Evolutionary conservation across 345 rosid genomes (phyloP).

Genomic region (Pugionium dolabratum): DNA sequence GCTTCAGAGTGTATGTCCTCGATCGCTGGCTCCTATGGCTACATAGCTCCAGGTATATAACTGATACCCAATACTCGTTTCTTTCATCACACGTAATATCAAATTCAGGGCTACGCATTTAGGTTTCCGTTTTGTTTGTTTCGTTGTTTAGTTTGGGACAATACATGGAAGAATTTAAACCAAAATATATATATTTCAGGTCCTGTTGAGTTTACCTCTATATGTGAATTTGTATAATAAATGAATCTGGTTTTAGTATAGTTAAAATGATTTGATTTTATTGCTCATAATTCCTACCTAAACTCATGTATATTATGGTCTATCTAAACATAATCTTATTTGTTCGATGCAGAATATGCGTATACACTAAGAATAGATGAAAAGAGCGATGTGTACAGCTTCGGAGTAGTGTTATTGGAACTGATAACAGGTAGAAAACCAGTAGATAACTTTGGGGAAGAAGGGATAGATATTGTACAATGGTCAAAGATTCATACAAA

Average conservation of each 20-base stretch:
- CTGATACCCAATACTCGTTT: not conserved
- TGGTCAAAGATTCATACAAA: slow-evolving; percentile 70
- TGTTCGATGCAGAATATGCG: slow-evolving; percentile 66
- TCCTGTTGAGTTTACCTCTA: too few relatives aligned
- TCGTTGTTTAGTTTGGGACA: too few relatives aligned
- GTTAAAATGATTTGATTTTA: too few relatives aligned
- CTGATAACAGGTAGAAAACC: slow-evolving; percentile 79
- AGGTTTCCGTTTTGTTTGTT: too few relatives aligned
- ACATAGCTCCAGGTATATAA: slow-evolving; percentile 89
- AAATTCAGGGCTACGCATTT: too few relatives aligned
- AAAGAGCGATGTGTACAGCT: slow-evolving; percentile 94
- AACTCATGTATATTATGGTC: too few relatives aligned
- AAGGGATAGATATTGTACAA: slow-evolving; percentile 84
- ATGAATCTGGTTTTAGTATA: too few relatives aligned
- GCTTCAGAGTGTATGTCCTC: slow-evolving; percentile 97
- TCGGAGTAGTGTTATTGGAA: slow-evolving; percentile 80
- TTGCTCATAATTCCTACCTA: too few relatives aligned
- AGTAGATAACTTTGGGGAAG: slow-evolving; percentile 80
- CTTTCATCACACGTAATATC: not conserved
- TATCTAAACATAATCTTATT: slow-evolving; percentile 2
- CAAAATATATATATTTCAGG: too few relatives aligned
- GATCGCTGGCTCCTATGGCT: slow-evolving; percentile 92
- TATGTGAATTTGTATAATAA: too few relatives aligned
- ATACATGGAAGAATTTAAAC: not conserved
- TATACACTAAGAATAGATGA: slow-evolving; percentile 83